Base-by-base conservation (phyloP, 192 early-diverging fungal genomes). In the Oehlia diaphana region DNA sequence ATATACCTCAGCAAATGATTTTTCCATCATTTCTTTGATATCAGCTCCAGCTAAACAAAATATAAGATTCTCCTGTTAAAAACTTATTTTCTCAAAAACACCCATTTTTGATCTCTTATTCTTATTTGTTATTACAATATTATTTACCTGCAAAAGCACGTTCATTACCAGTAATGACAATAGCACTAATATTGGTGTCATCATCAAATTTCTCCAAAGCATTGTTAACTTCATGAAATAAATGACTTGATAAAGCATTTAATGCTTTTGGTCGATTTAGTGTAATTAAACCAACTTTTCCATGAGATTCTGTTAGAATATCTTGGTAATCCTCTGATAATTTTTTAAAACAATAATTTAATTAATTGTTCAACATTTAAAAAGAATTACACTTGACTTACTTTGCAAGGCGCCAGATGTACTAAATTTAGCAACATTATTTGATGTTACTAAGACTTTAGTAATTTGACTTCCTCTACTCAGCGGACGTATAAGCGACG, bases 11-110 rank as follows among this genome's bases (percentile, higher is more conserved):
- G 96, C 91, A 82, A 95, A 97, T 79, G 91, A 88, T 35, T 95
- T 88, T 77, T 93, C 92, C 85, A 89, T 90, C 98, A 99, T 99
- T 85, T 99, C 96, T 90, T 99, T 98, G 86, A 99, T 99, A 83
- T 99, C 98, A 66, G 98, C 98, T 47, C 98, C 98, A 50, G 98
- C 95, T 92, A 82, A 33, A 50, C 50, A 33, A 61, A 75, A 39
- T 14, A 47, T 0, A 47, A 2, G 10, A 47, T 47, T 2, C 10
- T 12, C 44, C 10, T 12, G 44, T 47, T 47, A 47, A 47, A 9
- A 44, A 44, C 42, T 47, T 12, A 10, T 47, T 8, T 42, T 5
- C 44, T 47, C 10, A 12, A 47, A 44, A 47, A 12, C 10, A 47
- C 7, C 12, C 44, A 12, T 47, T 47, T n/a, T 47, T 47, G 44